Base-by-base conservation (phyloP, 179 eudicot genomes). In the Amaranthus tricolor region DNA sequence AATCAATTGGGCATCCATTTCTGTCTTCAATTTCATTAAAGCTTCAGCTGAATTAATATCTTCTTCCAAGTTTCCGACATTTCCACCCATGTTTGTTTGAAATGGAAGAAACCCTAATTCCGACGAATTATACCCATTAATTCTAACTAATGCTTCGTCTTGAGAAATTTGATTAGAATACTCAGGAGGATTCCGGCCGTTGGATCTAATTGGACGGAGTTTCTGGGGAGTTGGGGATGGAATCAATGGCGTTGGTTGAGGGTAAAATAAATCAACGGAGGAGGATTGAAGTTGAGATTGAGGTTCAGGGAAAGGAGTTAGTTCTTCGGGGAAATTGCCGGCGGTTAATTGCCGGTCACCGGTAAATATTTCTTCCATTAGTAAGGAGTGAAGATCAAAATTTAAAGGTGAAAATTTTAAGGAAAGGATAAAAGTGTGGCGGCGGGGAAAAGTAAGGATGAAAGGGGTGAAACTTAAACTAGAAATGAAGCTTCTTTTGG, bases 131-230 rank as follows among this genome's bases (percentile, higher is more conserved):
- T 5, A 66, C 1, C 31, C 70, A 7, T 66, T 48, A 6, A 10
- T 62, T 62, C 20, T 63, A 9, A 63, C 31, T 5, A 60, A 60
- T 11, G 45, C 44, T 12, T 60, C 64, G 12, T 60, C 64, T 8
- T 40, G 40, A 31, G 40, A 31, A 31, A 31, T 31, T 31, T 31
- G 24, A 21, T 11, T 20, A 1, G 24, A 47, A n/a, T 17, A 9
- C 1, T 45, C 69, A 16, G 9, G 2, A 4, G 24, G 52, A 11
- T 48, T 66, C 9, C 40, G 55, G 17, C 73, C 82, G 71, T 68
- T 71, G 79, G 63, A 74, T 62, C 90, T 75, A 68, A 85, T 78
- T 3, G 90, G 90, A 0, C 86, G 90, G 74, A 87, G 90, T 77
- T 87, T 87, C 81, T 87, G 86, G 5, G 80, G 84, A 15, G 83